These are phyloP conservation scores for Cylindrotheca closterium DNA, from an alignment of 108 stramenopile genomes.

Conservation along the genomic window DNA sequence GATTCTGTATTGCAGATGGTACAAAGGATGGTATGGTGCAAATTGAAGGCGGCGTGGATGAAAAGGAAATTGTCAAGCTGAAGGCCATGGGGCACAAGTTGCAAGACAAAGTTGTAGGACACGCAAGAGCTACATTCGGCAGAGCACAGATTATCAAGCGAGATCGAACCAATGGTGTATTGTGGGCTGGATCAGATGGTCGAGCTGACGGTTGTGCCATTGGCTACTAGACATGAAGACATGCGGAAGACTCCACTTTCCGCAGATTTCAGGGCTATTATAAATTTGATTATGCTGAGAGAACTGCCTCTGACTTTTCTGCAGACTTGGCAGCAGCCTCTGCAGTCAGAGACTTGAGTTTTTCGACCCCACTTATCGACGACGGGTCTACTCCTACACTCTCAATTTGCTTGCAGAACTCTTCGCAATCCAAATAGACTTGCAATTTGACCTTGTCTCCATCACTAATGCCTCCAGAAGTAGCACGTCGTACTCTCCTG, in stretches of 20 bases:
- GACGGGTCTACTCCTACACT: conserved; percentile 58
- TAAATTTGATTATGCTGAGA: not conserved
- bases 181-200: conserved; percentile 93
- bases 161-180: conserved; percentile 62
- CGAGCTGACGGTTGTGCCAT: conserved; percentile 95
- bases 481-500: conserved; percentile 57
- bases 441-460: conserved; percentile 91
- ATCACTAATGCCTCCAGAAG: conserved; percentile 86
- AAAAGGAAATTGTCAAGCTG: conserved; percentile 54
- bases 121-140: conserved; percentile 83
- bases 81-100: conserved; percentile 69
- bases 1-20: conserved; percentile 92
- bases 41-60: conserved; percentile 72
- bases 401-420: conserved; percentile 48
- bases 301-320: no score
- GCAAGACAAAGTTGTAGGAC: conserved; percentile 46
- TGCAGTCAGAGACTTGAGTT: conserved; percentile 57
- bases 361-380: conserved; percentile 57
- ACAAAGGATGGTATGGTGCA: conserved; percentile 63
- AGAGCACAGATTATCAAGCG: conserved; percentile 88
- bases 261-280: not conserved
- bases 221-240: conserved; percentile 90
- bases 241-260: no score
- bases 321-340: no score
- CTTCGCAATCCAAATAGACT: conserved; percentile 69